A percentile compares a stretch with the other conserved stretches of the same genome.
Conservation (phyloP, 768 basidiomycete genomes). For the Exidia glandulosa region DNA sequence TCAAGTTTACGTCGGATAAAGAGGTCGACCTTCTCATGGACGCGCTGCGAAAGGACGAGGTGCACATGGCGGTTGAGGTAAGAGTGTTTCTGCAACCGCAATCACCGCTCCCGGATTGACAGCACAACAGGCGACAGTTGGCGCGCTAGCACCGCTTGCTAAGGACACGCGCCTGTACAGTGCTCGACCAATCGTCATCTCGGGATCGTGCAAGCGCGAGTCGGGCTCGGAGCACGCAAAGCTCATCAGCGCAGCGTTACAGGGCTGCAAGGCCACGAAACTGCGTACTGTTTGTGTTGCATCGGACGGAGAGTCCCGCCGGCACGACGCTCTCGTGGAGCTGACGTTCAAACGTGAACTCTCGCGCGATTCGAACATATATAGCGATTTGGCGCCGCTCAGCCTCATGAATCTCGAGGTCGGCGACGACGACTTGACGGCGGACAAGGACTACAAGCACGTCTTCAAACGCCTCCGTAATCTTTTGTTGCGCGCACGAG, state of each 20-base stretch:
- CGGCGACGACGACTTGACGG: slow-evolving; percentile 6
- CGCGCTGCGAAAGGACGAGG: too few relatives aligned
- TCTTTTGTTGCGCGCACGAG: background rate
- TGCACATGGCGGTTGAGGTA: too few relatives aligned
- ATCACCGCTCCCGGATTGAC: too few relatives aligned
- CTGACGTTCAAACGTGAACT: background rate
- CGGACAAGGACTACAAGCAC: slow-evolving; percentile 7
- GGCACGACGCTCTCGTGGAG: background rate
- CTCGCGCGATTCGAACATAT: background rate
- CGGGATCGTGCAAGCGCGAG: slow-evolving; percentile 18
- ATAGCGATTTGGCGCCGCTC: background rate
- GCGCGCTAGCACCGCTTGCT: slow-evolving; percentile 12
- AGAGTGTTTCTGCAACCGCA: too few relatives aligned
- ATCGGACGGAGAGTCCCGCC: slow-evolving; percentile 6
- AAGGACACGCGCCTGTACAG: slow-evolving; percentile 13
- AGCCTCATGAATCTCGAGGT: slow-evolving; percentile 2
- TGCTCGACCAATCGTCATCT: slow-evolving; percentile 14
- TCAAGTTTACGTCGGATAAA: too few relatives aligned
- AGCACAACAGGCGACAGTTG: slow-evolving; percentile 19
- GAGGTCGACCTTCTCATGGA: too few relatives aligned
- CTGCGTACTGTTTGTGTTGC: slow-evolving; percentile 1
- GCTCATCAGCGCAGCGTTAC: slow-evolving; percentile 11
- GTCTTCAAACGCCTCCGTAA: slow-evolving; percentile 6
- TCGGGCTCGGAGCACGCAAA: slow-evolving; percentile 9
- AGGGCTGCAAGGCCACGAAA: slow-evolving; percentile 7